Evolutionary conservation across 495 filamentous ascomycete species (phyloP), one percentile per base, ranked within the genome.

Genomic region (Parmelia sp.): DNA sequence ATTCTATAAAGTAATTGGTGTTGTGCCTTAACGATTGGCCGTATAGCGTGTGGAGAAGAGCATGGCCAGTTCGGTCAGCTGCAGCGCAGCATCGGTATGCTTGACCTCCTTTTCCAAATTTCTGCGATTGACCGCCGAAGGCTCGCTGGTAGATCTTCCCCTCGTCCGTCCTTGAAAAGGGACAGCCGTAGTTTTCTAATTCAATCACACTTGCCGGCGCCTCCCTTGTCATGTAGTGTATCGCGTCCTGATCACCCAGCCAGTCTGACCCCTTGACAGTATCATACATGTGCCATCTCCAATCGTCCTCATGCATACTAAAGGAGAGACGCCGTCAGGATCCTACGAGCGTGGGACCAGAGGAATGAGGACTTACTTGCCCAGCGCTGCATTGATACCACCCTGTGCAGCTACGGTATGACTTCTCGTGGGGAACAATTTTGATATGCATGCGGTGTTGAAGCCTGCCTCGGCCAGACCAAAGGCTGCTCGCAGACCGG

Each of bases 271-370:
- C 93, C 82, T 97, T 97, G 66, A 97, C 93, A 56, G 93, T 97
- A 78, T 97, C 93, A 82, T 97, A 97, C 93, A 97, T 97, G 81
- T 97, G 93, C 93, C 93, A 97, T 77, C 93, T 87, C 93, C 93
- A 97, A 81, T 97, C 93, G 76, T 97, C 93, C 74, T 85, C 77
- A 76, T 88, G 86, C 86, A 90, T 90, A 75, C 83, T 86, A 68
- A 65, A 70, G 5, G 47, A 47, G 12, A 29, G 44, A 19, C n/a
- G 15, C 23, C 31, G 39, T 66, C 58, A 68, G 59, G 31, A 58
- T 15, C 29, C 17, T 42, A 58, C 11, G 11, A 36, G 21, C 40
- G 39, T 3, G 47, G 33, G n/a, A 27, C 27, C 7, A 19, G 19
- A 56, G 17, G 35, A 47, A 19, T 23, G 42, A 17, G 57, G 65